Evolutionary conservation across 371 early-diverging fungal species (phyloP).

Genomic region (Mucor irregularis): DNA sequence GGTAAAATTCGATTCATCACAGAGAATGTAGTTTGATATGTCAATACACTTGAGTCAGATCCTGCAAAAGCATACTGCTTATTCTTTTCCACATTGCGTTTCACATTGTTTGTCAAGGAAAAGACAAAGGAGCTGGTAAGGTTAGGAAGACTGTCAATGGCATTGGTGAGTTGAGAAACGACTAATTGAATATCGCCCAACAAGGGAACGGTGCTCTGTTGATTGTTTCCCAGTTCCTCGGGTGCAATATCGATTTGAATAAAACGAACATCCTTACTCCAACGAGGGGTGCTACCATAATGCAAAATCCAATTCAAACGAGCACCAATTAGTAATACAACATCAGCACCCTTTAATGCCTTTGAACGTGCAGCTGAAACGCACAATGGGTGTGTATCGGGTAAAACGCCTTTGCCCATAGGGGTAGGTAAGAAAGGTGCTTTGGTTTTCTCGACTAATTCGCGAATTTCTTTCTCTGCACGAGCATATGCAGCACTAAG

Average conservation of each 20-base stretch:
- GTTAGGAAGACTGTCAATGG: slow-evolving; percentile 11
- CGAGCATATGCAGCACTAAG: slow-evolving; percentile 65
- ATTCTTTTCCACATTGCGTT: slow-evolving; percentile 46
- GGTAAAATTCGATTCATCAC: slow-evolving; percentile 59
- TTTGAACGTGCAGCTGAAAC: slow-evolving; percentile 72
- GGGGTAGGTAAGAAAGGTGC: slow-evolving; percentile 81
- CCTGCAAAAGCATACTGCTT: slow-evolving; percentile 28
- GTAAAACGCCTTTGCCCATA: slow-evolving; percentile 79
- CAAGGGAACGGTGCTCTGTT: slow-evolving; percentile 52
- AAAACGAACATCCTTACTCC: slow-evolving; percentile 53
- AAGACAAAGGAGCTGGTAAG: slow-evolving; percentile 25
- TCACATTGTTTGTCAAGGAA: slow-evolving; percentile 40
- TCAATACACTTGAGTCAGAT: slow-evolving; percentile 54
- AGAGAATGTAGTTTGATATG: slow-evolving; percentile 68
- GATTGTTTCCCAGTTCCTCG: slow-evolving; percentile 66
- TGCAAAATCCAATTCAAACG: slow-evolving; percentile 83
- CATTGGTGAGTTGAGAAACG: slow-evolving; percentile 45
- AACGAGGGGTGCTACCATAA: slow-evolving; percentile 67
- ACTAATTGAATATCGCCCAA: slow-evolving; percentile 65
- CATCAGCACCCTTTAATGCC: slow-evolving; percentile 71
- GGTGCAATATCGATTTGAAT: slow-evolving; percentile 76
- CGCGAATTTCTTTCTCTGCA: slow-evolving; percentile 61
- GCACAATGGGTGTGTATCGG: slow-evolving; percentile 65
- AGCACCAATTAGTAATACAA: slow-evolving; percentile 75
- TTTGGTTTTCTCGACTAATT: slow-evolving; percentile 55